phyloP scores from a whole-genome alignment of 2,329 filamentous ascomycete species.

The Colletotrichum karsti region DNA sequence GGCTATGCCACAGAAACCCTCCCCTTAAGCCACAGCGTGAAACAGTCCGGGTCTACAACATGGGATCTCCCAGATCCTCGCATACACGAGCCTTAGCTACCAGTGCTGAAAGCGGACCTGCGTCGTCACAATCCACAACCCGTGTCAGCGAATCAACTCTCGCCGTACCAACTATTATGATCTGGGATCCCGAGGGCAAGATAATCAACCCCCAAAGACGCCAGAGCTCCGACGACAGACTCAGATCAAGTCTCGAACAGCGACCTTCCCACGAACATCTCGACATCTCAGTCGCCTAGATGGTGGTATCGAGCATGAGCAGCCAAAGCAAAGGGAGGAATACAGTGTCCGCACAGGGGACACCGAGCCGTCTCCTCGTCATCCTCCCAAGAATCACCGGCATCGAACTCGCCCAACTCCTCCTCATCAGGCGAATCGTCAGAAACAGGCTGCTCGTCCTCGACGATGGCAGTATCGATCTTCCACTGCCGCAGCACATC shows the following conservation, averaged over 20 bases:
- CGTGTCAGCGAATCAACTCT: no score
- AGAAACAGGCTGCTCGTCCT: slow-evolving; percentile 26
- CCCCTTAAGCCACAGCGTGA: no score
- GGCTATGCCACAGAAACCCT: no score
- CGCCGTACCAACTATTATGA: no score
- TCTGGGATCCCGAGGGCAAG: no score
- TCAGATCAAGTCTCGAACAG: not conserved
- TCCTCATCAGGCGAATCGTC: slow-evolving; percentile 29
- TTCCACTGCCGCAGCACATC: slow-evolving; percentile 74
- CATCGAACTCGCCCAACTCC: slow-evolving; percentile 40
- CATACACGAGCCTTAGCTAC: no score
- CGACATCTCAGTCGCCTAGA: slow-evolving; percentile 35
- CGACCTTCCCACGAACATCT: not conserved
- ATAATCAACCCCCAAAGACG: no score
- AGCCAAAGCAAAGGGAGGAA: slow-evolving; percentile 66
- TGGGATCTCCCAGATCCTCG: no score
- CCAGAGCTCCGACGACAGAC: not conserved
- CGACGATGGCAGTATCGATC: slow-evolving; percentile 47
- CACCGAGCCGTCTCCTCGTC: slow-evolving; percentile 41
- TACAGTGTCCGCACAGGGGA: slow-evolving; percentile 58
- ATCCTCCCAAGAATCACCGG: slow-evolving; percentile 35
- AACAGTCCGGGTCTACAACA: no score
- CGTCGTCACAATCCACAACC: no score
- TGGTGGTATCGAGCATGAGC: slow-evolving; percentile 65
- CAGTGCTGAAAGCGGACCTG: no score